A percentile compares a stretch with the other conserved stretches of the same genome.
Conservation (phyloP, 179 eudicot species). For the Nepenthes alata region DNA sequence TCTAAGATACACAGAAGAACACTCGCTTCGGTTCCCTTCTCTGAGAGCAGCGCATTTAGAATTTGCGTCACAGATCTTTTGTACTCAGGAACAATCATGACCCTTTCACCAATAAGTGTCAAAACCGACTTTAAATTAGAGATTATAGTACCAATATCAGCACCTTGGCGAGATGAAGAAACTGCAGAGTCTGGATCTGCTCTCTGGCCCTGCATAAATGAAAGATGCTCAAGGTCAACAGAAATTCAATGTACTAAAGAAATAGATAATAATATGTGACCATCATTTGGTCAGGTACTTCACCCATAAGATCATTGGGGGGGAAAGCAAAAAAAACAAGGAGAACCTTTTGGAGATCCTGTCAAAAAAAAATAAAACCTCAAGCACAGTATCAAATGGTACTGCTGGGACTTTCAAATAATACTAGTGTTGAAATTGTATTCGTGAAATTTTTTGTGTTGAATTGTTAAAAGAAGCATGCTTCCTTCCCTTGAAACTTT, state of each 20-base stretch:
- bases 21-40: constrained; percentile 81
- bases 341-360: no score
- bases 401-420: no score
- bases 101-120: constrained; percentile 79
- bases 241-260: neutral
- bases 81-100: constrained; percentile 76
- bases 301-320: no score
- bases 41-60: constrained; percentile 64
- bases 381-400: no score
- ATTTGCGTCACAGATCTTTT: constrained; percentile 72
- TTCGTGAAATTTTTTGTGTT: no score
- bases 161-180: constrained; percentile 82
- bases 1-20: constrained; percentile 88
- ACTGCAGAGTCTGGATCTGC: constrained; percentile 77
- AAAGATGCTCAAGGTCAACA: constrained; percentile 3
- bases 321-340: constrained; percentile 1
- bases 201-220: constrained; percentile 59
- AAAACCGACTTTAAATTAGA: constrained; percentile 69
- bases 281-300: neutral
- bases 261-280: neutral
- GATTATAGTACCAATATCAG: constrained; percentile 68
- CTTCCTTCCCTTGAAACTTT: no score
- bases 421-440: no score
- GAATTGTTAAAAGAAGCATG: no score
- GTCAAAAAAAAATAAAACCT: no score